Evolutionary conservation across 2,329 filamentous ascomycete species (phyloP).

Genomic region (Trichoderma oligosporum): DNA sequence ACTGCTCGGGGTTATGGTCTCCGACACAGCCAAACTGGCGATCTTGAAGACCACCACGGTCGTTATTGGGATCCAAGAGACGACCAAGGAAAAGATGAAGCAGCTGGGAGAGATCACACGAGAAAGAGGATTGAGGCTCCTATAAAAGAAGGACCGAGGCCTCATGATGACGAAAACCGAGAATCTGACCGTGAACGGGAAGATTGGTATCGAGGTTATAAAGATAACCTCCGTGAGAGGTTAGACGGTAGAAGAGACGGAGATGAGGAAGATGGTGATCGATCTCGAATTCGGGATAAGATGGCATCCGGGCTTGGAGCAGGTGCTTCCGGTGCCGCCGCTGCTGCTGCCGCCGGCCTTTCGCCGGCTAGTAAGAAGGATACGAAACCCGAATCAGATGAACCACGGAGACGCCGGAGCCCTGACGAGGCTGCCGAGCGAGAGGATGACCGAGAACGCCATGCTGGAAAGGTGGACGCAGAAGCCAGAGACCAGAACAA

Average conservation of each 20-base stretch:
- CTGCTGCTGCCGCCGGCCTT: constrained; percentile 47
- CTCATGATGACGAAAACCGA: constrained; percentile 29
- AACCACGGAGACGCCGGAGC: constrained; percentile 29
- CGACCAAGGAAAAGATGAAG: constrained; percentile 26
- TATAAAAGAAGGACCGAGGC: constrained; percentile 18
- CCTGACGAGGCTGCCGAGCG: constrained; percentile 26
- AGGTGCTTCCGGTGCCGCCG: constrained; percentile 39
- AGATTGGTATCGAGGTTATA: constrained; percentile 28
- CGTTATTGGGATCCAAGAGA: constrained; percentile 32
- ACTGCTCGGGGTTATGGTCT: constrained; percentile 50
- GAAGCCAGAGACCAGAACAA: constrained; percentile 32
- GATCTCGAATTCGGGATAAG: constrained; percentile 45
- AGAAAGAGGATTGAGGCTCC: constrained; percentile 27
- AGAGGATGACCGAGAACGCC: constrained; percentile 23
- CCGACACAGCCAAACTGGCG: constrained; percentile 39
- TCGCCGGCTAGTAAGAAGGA: constrained; percentile 37
- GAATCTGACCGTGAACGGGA: constrained; percentile 31
- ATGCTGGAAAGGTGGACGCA: constrained; percentile 17
- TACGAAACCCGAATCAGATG: constrained; percentile 34
- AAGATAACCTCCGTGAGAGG: constrained; percentile 30
- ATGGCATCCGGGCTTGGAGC: constrained; percentile 46
- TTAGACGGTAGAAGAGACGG: constrained; percentile 31
- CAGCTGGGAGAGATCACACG: constrained; percentile 24
- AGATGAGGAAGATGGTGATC: constrained; percentile 39
- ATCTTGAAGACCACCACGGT: constrained; percentile 41